phyloP scores from a whole-genome alignment of 192 early-diverging fungal genomes.

The Coemansia sp. region DNA sequence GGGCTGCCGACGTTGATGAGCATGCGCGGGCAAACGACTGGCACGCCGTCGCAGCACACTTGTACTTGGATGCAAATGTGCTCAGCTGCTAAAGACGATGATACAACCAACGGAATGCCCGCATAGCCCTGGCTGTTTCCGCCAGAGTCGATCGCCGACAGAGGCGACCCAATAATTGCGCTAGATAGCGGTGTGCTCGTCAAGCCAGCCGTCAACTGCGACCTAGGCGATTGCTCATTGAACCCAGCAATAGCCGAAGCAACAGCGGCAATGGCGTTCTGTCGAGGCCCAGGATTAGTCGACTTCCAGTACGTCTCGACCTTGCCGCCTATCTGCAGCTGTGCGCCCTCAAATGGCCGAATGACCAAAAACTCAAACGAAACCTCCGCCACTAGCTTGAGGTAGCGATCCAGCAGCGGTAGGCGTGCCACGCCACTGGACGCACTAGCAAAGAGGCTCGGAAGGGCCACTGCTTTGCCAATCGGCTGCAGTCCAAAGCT shows the following conservation, averaged over 20 bases:
- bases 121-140: conserved; percentile 16
- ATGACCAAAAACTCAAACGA: conserved; percentile 79
- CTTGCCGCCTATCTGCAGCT: conserved; percentile 90
- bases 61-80: conserved; percentile 90
- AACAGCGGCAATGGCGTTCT: conserved; percentile 1
- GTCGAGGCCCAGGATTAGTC: conserved; percentile 64
- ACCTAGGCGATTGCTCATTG: conserved; percentile 16
- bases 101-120: conserved; percentile 28
- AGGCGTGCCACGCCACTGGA: conserved; percentile 45
- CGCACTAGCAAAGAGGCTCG: conserved; percentile 59
- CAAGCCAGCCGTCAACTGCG: conserved; percentile 10
- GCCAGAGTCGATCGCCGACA: conserved; percentile 26
- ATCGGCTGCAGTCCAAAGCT: conserved; percentile 95
- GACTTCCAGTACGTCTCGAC: conserved; percentile 99
- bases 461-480: conserved; percentile 79
- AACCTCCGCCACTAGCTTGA: conserved; percentile 90
- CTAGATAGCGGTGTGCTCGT: conserved; percentile 27
- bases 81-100: conserved; percentile 76
- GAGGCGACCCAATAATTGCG: conserved; percentile 31
- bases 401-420: conserved; percentile 87
- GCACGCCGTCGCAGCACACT: conserved; percentile 80
- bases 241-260: conserved; percentile 2
- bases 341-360: conserved; percentile 82
- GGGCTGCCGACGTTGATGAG: conserved; percentile 38
- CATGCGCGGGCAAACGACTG: conserved; percentile 75